Evolutionary conservation across 768 basidiomycete species (phyloP).

Genomic region (Pholiota microspora): DNA sequence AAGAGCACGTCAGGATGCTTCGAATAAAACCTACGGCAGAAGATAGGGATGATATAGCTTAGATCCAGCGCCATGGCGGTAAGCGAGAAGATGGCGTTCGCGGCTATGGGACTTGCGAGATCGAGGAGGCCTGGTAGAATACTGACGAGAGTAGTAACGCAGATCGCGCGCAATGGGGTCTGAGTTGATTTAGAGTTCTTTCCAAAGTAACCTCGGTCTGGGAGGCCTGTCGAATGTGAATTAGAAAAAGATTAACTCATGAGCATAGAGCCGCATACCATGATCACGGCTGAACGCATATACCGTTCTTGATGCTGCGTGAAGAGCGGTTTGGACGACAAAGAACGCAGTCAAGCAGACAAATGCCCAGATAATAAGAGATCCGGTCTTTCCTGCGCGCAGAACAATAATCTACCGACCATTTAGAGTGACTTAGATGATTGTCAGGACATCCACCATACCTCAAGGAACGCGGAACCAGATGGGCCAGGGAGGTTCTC

Average conservation of each 20-base stretch:
- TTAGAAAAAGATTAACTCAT: not conserved
- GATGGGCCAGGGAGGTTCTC: slow-evolving; percentile 67
- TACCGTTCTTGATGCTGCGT: slow-evolving; percentile 78
- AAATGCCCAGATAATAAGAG: slow-evolving; percentile 76
- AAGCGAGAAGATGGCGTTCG: slow-evolving; percentile 80
- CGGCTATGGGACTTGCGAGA: slow-evolving; percentile 74
- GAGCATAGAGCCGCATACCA: slow-evolving; percentile 31
- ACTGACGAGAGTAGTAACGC: slow-evolving; percentile 64
- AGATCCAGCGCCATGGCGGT: slow-evolving; percentile 76
- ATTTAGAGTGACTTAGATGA: not conserved
- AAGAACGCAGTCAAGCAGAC: slow-evolving; percentile 88
- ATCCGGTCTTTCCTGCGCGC: slow-evolving; percentile 74
- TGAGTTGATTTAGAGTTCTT: slow-evolving; percentile 57
- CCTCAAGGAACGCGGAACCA: slow-evolving; percentile 72
- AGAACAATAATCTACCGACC: slow-evolving; percentile 60
- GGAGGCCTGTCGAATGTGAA: slow-evolving; percentile 46
- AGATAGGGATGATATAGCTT: slow-evolving; percentile 83
- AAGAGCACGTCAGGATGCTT: slow-evolving; percentile 82
- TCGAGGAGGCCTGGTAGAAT: slow-evolving; percentile 73
- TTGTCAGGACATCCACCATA: slow-evolving; percentile 7
- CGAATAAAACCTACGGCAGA: slow-evolving; percentile 63
- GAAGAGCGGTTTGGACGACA: slow-evolving; percentile 76
- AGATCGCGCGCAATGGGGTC: slow-evolving; percentile 78
- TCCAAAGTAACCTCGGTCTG: slow-evolving; percentile 78
- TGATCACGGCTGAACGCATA: slow-evolving; percentile 85